Evolutionary conservation across 202 grass and related monocot species (phyloP), one percentile per base, ranked within the genome.

Genomic region (Miscanthus sacchariflorus): DNA sequence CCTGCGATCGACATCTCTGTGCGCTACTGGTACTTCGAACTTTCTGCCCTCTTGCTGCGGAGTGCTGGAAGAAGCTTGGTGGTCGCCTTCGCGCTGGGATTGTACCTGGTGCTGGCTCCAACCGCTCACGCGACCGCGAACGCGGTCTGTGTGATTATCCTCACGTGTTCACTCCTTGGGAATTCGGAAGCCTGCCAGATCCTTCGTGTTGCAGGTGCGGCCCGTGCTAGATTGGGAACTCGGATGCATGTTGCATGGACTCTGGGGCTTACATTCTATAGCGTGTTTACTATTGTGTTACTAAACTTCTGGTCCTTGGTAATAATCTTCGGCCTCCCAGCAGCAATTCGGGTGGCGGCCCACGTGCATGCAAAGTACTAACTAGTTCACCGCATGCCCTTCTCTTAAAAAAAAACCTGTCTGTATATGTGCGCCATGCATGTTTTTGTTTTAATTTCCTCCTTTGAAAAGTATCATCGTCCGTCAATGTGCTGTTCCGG

Each of bases 151-250:
- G 42, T 18, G 12, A 27, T 52, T 33, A 19, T 70, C 7, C 33
- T 38, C 8, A 1, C 33, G 3, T 8, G 12, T 9, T 38, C 15
- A 35, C 33, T 70, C 68, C 9, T 9, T 9, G 33, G 33, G 68
- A 38, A 38, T 9, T 38, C 33, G 15, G 68, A 70, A 10, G 33
- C 66, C 66, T 33, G 28, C 13, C 66, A 68, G 66, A 68, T 35
- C 66, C 27, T 68, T 15, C 5, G 13, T 15, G 28, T 68, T 35
- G 66, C 28, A 12, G 28, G 15, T 13, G 24, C 13, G 27, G 66
- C 66, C 72, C 19, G 72, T 24, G 72, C 72, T 28, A 48, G 72
- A 74, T 48, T 74, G 39, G 72, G 72, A 25, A 27, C 72, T 74
- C 72, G n/a, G 25, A 14, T 74, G 43, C 10, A 5, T 74, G 12